A percentile compares a stretch with the other conserved stretches of the same genome.
Evolutionary conservation across 1,139 yeast genomes (phyloP).

Genomic region (Saccharomyces hybrid): DNA sequence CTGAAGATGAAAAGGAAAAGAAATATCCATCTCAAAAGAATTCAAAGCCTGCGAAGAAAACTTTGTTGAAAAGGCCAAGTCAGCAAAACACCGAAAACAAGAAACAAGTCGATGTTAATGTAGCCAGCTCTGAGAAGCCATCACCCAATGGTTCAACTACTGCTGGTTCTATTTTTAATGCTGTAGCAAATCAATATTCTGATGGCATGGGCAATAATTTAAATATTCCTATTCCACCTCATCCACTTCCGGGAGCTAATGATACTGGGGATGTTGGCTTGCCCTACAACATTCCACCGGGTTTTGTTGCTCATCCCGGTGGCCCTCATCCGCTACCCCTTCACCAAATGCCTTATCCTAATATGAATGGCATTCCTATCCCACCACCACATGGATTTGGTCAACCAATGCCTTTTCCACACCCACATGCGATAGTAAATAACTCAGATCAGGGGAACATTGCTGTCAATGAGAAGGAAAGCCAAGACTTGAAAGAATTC

Average conservation of each 20-base stretch:
- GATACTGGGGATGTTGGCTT: constrained; percentile 16
- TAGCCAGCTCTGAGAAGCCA: constrained; percentile 17
- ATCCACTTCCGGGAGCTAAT: constrained; percentile 1
- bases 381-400: constrained; percentile 10
- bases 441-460: background rate
- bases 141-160: background rate
- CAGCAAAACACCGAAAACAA: background rate
- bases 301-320: constrained; percentile 24
- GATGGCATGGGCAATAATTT: constrained; percentile 5
- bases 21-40: background rate
- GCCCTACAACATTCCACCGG: constrained; percentile 30
- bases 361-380: constrained; percentile 17
- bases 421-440: background rate
- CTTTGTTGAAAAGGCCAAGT: constrained; percentile 3
- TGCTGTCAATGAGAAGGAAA: constrained; percentile 12
- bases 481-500: constrained; percentile 8
- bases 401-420: constrained; percentile 12
- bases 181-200: constrained; percentile 27
- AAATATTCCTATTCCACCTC: constrained; percentile 6
- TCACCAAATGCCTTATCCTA: constrained; percentile 26
- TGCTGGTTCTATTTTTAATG: constrained; percentile 25
- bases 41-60: constrained; percentile 8
- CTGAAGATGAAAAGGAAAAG: constrained; percentile 4
- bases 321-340: constrained; percentile 27
- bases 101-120: constrained; percentile 1